Evolutionary conservation across 768 basidiomycete genomes (phyloP), one percentile per base, ranked within the genome.

Genomic region (Auricularia sp.): DNA sequence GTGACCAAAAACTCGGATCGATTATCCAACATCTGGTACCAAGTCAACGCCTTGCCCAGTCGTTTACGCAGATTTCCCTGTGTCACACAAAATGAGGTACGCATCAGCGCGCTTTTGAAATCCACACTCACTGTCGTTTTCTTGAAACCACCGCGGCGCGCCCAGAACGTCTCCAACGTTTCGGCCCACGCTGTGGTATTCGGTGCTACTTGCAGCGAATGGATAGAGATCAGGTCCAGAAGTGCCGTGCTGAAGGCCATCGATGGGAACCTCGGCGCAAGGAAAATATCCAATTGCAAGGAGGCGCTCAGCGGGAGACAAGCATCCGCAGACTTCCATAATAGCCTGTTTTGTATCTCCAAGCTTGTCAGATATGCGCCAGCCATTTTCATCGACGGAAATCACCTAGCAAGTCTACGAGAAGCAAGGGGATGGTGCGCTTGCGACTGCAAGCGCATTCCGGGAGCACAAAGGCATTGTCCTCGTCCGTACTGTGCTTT

Each of bases 181-280:
- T 61, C 47, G 21, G 58, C 29, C 23, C 59, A 65, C 3, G 60
- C 64, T 18, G 59, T 61, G 18, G 18, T 35, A 14, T 59, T 59
- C 2, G 61, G 35, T 6, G 61, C 35, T 12, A 59, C 42, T 29
- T 65, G 18, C 11, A 61, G 29, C 8, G 59, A 65, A 8, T 43
- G 44, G 29, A 36, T 39, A 5, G 59, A 16, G 21, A 61, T 44
- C 12, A 61, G 54, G 11, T 44, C 61, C 21, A 65, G 44, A 6
- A 65, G 61, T 5, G 61, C n/a, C 12, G 36, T 5, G 35, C 34
- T 36, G 64, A 62, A 61, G 7, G 64, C 64, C 16, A 65, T 23
- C 6, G 35, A 21, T 4, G 61, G 64, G 16, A 43, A 42, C 35
- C 18, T 23, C 33, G 64, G 60, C 47, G 60, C 64, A 61, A n/a